A percentile compares a stretch with the other conserved stretches of the same genome.
Evolutionary conservation across 1,284 basidiomycete species (phyloP).

Genomic region (Cystobasidium sp.): DNA sequence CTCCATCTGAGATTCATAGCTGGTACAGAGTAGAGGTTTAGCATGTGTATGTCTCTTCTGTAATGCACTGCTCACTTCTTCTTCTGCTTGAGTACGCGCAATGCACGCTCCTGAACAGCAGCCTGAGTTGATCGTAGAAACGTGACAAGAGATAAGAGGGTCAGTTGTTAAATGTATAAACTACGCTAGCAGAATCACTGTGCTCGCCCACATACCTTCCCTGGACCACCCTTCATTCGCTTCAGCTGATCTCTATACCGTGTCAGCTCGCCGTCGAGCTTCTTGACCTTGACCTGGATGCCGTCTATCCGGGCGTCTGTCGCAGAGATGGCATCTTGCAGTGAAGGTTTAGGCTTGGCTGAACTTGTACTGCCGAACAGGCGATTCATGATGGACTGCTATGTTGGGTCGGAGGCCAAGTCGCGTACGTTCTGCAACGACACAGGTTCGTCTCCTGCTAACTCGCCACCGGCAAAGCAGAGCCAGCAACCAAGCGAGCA

Average conservation of each 20-base stretch:
- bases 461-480: conserved; percentile 11
- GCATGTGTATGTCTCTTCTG: not conserved
- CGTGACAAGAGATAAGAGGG: not conserved
- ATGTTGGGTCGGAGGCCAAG: not conserved
- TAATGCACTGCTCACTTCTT: conserved; percentile 63
- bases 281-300: conserved; percentile 89
- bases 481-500: not conserved
- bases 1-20: conserved; percentile 85
- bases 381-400: conserved; percentile 56
- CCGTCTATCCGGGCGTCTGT: conserved; percentile 87
- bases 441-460: conserved; percentile 1
- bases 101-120: conserved; percentile 92
- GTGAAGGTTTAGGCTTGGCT: conserved; percentile 71
- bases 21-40: conserved; percentile 10
- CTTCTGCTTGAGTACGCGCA: conserved; percentile 93
- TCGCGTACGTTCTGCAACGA: not conserved
- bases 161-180: not conserved
- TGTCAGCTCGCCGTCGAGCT: conserved; percentile 89
- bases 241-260: conserved; percentile 97
- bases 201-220: conserved; percentile 64
- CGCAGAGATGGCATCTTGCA: conserved; percentile 90
- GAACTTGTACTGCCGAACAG: conserved; percentile 57
- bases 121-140: conserved; percentile 61
- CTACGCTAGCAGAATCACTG: not conserved
- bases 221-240: conserved; percentile 89